A percentile compares a stretch with the other conserved stretches of the same genome.
phyloP scores from a whole-genome alignment of 192 early-diverging fungal genomes.

The Mortierella antarctica region DNA sequence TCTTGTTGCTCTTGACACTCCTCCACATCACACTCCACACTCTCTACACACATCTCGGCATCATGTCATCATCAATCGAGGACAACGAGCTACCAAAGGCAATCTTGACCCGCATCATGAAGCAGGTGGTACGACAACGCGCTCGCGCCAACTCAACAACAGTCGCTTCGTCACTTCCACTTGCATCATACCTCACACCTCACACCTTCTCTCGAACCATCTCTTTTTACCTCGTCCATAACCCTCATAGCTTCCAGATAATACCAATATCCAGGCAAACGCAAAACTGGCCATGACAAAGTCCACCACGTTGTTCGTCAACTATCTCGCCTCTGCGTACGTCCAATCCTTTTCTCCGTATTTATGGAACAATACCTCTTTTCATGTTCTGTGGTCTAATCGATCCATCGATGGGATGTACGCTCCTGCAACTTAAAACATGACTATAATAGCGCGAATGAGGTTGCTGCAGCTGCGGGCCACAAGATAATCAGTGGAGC shows the following conservation, averaged over 20 bases:
- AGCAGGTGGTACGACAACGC: constrained; percentile 49
- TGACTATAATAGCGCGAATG: constrained; percentile 57
- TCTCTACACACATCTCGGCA: background rate
- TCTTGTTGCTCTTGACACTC: background rate
- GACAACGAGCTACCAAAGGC: constrained; percentile 63
- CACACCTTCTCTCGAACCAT: background rate
- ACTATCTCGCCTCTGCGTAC: constrained; percentile 61
- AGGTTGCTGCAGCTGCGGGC: constrained; percentile 54
- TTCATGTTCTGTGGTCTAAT: background rate
- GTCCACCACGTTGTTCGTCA: constrained; percentile 64
- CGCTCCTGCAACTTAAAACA: background rate
- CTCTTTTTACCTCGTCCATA: no score
- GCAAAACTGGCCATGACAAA: constrained; percentile 63
- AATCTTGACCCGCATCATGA: constrained; percentile 59
- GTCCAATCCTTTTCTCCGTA: constrained; percentile 2
- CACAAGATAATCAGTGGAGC: constrained; percentile 61
- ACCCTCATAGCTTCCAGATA: constrained; percentile 61
- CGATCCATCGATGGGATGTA: no score
- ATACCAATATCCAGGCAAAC: constrained; percentile 61
- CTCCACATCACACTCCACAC: constrained; percentile 1
- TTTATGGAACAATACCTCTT: no score
- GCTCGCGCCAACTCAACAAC: background rate
- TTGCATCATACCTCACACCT: constrained; percentile 1
- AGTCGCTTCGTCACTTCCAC: background rate
- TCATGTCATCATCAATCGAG: constrained; percentile 56